Evolutionary conservation across 441 rosid species (phyloP), one percentile per base, ranked within the genome.

Genomic region (Viola pubescens): DNA sequence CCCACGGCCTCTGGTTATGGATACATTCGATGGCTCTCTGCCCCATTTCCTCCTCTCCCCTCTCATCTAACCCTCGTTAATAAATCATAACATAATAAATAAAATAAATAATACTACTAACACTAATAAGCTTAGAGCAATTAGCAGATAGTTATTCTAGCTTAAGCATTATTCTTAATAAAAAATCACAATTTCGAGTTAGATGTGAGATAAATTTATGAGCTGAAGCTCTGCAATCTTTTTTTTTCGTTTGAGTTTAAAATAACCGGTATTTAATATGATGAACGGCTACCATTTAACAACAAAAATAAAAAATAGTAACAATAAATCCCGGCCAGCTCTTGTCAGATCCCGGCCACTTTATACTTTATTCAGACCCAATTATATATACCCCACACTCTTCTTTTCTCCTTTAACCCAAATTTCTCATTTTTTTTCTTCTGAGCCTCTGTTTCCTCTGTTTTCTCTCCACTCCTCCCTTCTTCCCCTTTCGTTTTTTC

Each of bases 1-100:
- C 72, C 79, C 82, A 50, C 77, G 63, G 68, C 75, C 75, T 67
- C 67, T 70, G 67, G 60, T 64, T 63, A 61, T 77, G 76, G 75
- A 64, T 77, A 44, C 81, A 67, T 62, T 61, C 62, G 64, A 64
- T 66, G 67, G 69, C 66, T 61, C 75, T 48, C 70, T 60, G 52
- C 65, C 70, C 45, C 54, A 54, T 7, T 43, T 14, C 1, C 12
- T 9, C n/a, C 48, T n/a, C 55, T 48, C 19, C 55, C 47, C 53
- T 46, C 26, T 61, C 50, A 54, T 41, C 68, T 59, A 50, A 37
- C 52, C 4, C 40, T 46, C 48, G 1, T 46, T 8, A 19, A 19
- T 19, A 19, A 19, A 19, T 19, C 26, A 19, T 19, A 0, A n/a
- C n/a, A n/a, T n/a, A n/a, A n/a, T n/a, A n/a, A n/a, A 41, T 7